A percentile compares a stretch with the other conserved stretches of the same genome.
Evolutionary conservation across 495 filamentous ascomycete species (phyloP).

Genomic region (Lichina pygmaea): DNA sequence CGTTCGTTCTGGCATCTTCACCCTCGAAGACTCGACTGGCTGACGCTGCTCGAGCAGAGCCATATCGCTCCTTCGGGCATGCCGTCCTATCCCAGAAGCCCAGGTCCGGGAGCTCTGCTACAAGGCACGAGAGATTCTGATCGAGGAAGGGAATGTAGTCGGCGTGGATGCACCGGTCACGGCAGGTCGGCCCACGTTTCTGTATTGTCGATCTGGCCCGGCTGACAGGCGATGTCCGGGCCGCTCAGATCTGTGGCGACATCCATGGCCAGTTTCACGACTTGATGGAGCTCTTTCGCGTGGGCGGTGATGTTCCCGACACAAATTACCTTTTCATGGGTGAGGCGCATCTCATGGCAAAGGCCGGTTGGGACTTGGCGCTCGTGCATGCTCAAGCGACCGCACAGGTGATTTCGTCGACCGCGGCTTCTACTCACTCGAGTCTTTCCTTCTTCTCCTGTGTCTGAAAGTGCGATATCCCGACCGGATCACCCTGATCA

Average conservation of each 20-base stretch:
- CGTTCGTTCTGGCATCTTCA: conserved; percentile 19
- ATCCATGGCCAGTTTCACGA: conserved; percentile 98
- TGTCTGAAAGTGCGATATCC: conserved; percentile 95
- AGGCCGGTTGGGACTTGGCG: not conserved
- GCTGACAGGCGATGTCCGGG: conserved; percentile 1
- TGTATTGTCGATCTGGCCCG: too few relatives aligned
- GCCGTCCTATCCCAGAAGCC: conserved; percentile 82
- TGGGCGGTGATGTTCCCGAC: conserved; percentile 84
- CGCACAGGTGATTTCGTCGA: conserved; percentile 74
- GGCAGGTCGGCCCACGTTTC: conserved; percentile 14
- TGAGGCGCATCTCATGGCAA: conserved; percentile 8
- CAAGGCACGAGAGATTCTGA: conserved; percentile 86
- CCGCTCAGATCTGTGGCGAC: conserved; percentile 66
- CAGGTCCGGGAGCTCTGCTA: conserved; percentile 93
- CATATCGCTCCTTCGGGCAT: conserved; percentile 79
- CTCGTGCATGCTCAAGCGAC: not conserved
- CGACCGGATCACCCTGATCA: conserved; percentile 87
- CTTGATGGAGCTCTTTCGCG: conserved; percentile 91
- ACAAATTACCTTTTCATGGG: conserved; percentile 98
- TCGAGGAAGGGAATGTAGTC: conserved; percentile 96
- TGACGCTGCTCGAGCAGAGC: conserved; percentile 26
- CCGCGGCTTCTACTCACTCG: conserved; percentile 90
- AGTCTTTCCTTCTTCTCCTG: conserved; percentile 82
- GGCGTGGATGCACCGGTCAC: conserved; percentile 90
- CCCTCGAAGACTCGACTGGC: not conserved